A percentile compares a stretch with the other conserved stretches of the same genome.
These are phyloP conservation scores for Pseudisothecium myosuroides DNA, from an alignment of 225 moss, liverwort and hornwort genomes.

Conservation along the genomic window DNA sequence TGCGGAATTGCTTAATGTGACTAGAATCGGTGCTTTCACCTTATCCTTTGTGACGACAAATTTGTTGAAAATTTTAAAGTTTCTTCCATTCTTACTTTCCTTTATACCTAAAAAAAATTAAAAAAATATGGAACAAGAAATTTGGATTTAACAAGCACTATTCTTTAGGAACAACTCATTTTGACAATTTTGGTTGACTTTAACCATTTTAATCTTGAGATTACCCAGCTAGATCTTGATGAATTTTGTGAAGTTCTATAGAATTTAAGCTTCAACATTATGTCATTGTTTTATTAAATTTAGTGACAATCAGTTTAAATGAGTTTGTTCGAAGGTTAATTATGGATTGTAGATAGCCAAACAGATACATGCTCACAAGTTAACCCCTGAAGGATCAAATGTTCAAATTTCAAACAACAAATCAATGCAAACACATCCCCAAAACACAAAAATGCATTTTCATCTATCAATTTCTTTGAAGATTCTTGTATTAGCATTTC, in stretches of 20 bases:
- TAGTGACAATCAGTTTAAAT: not conserved
- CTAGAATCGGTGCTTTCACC: too few species aligned
- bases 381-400: not conserved
- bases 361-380: not conserved
- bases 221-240: too few species aligned
- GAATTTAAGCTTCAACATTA: not conserved
- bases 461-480: too few species aligned
- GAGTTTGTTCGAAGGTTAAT: not conserved
- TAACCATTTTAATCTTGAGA: not conserved
- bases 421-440: too few species aligned
- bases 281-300: not conserved
- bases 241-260: not conserved
- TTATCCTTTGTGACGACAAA: not conserved
- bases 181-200: not conserved
- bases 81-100: fast-evolving
- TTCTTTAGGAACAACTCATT: fast-evolving
- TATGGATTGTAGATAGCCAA: not conserved
- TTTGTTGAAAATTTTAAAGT: not conserved
- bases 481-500: too few species aligned
- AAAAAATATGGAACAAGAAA: not conserved
- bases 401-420: too few species aligned
- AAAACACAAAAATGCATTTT: too few species aligned
- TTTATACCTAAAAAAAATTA: not conserved
- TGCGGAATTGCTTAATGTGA: too few species aligned
- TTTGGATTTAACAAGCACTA: not conserved